Conservation (phyloP, 768 basidiomycete species). For the Neoboletus magnificus region DNA sequence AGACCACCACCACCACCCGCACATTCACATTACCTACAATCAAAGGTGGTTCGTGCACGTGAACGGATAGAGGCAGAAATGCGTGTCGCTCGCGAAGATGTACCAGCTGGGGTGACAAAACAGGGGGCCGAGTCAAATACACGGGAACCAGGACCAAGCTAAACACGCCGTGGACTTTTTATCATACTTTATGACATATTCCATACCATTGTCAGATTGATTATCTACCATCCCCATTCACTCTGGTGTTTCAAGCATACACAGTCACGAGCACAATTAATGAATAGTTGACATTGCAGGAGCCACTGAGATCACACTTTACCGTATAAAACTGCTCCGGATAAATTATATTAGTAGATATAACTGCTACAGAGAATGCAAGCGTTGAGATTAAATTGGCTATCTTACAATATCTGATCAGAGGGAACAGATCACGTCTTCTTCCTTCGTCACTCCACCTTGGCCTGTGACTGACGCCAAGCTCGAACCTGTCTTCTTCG, state of each 20-base stretch:
- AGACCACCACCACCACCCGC: constrained; percentile 42
- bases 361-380: neutral
- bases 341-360: neutral
- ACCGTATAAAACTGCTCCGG: neutral
- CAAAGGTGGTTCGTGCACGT: constrained; percentile 92
- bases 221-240: constrained; percentile 27
- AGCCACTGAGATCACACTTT: neutral
- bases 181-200: constrained; percentile 14
- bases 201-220: constrained; percentile 21
- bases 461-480: constrained; percentile 16
- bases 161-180: constrained; percentile 5
- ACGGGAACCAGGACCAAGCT: constrained; percentile 22
- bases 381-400: neutral
- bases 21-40: constrained; percentile 91
- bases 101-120: constrained; percentile 11
- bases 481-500: constrained; percentile 28
- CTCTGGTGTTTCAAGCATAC: constrained; percentile 15
- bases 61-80: constrained; percentile 93
- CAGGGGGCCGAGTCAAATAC: constrained; percentile 17
- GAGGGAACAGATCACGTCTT: too few relatives aligned
- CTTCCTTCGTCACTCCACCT: neutral
- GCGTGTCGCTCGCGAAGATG: constrained; percentile 29
- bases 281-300: constrained; percentile 1
- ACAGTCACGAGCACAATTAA: constrained; percentile 15
- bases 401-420: neutral